Base-by-base conservation (phyloP, 2,329 filamentous ascomycete genomes). In the Escovopsis weberi region DNA sequence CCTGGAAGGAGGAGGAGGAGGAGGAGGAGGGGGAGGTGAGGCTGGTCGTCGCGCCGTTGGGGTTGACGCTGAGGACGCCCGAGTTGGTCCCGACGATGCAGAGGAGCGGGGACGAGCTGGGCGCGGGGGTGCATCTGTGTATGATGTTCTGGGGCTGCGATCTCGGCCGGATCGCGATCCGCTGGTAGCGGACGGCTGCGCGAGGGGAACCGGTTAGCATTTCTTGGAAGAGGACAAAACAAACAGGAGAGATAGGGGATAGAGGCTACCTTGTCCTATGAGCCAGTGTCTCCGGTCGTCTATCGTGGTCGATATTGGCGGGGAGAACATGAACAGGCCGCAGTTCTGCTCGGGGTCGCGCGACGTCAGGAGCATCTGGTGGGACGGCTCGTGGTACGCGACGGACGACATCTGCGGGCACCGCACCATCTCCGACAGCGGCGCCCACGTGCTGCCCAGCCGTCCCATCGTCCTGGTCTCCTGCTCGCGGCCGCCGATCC, bases 31-130 rank as follows among this genome's bases (percentile, higher is more conserved):
- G 12, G 11, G 55, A 59, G 1, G 58, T 55, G 28, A 67, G 48
- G 59, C 60, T 65, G 3, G 49, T 46, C 26, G 64, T 53, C 2
- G 50, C 49, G 37, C 58, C 53, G 45, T 60, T 49, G 33, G 51
- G 46, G 30, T 56, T 49, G 15, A 68, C 55, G 18, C 56, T 52
- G 11, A 69, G 43, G 6, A 76, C 57, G n/a, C 71, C 73, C 2
- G 54, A 52, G 48, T 59, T 67, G 1, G 70, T 69, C 37, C 70
- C 72, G 37, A 72, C 54, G 5, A 69, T 57, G 52, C 69, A 74
- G 34, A 66, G 49, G 2, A 67, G 43, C 30, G 58, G 46, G 5
- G 66, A 65, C 2, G 55, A 55, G 0, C 58, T 40, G 0, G 68
- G 66, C 0, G 68, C 68, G 0, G 66, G 55, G 1, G 63, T 64